Conservation (phyloP, 345 rosid genomes). For the Gossypioides kirkii region DNA sequence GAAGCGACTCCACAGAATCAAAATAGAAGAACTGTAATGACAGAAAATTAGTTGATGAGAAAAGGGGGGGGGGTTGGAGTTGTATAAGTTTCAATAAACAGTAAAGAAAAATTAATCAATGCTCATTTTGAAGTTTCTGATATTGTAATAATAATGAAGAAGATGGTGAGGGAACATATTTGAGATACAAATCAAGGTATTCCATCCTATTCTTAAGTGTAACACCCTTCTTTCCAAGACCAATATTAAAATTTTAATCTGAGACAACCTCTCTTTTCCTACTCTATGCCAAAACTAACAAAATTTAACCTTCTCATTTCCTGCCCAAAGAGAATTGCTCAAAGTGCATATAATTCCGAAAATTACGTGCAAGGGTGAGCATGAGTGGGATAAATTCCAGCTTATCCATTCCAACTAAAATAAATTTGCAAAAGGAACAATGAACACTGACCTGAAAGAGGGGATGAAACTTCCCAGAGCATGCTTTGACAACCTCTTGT, state of each 20-base stretch:
- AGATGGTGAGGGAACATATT: neutral
- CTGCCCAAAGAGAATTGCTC: neutral
- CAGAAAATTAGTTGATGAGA: constrained; percentile 12
- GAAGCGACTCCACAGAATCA: constrained; percentile 93
- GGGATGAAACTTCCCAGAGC: constrained; percentile 98
- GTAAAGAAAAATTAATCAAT: neutral
- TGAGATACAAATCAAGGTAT: constrained; percentile 3
- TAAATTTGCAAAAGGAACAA: neutral
- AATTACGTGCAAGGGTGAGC: neutral
- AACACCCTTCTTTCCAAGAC: neutral
- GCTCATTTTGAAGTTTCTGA: neutral
- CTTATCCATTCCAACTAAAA: neutral
- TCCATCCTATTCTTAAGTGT: neutral
- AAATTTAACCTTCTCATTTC: constrained; percentile 1
- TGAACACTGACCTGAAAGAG: constrained; percentile 65
- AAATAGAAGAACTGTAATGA: constrained; percentile 81
- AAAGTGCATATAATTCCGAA: neutral
- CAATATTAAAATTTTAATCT: neutral
- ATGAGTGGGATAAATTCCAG: neutral
- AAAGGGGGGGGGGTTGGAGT: neutral
- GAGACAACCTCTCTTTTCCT: neutral
- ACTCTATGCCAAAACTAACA: neutral
- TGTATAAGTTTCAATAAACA: constrained; percentile 11
- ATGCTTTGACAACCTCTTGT: constrained; percentile 97
- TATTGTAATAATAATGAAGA: neutral